A percentile compares a stretch with the other conserved stretches of the same genome.
These are phyloP conservation scores for Darksidea phi DNA, from an alignment of 495 filamentous ascomycete species.

Conservation along the genomic window DNA sequence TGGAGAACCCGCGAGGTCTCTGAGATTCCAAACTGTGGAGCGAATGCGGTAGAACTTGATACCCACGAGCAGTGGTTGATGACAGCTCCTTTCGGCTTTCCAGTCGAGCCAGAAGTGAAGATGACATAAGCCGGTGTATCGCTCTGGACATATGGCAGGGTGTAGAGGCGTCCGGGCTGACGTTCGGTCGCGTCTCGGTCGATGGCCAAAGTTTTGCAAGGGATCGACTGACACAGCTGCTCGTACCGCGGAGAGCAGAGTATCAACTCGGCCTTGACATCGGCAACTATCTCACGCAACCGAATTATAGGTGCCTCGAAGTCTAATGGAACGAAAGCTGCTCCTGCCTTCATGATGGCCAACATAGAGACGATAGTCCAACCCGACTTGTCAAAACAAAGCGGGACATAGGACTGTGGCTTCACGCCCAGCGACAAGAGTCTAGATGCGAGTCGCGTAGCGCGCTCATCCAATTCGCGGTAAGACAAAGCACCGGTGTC, in stretches of 20 bases:
- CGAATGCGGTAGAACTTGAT: conserved; percentile 39
- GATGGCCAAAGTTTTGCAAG: conserved; percentile 17
- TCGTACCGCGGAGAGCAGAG: conserved; percentile 31
- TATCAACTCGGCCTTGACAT: conserved; percentile 31
- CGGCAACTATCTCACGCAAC: conserved; percentile 25
- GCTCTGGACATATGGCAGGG: conserved; percentile 19
- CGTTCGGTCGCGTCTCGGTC: conserved; percentile 18
- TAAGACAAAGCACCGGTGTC: conserved; percentile 39
- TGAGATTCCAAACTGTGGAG: conserved; percentile 33
- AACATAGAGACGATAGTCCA: conserved; percentile 27
- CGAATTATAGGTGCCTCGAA: conserved; percentile 25
- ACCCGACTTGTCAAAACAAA: conserved; percentile 35
- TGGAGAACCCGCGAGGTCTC: conserved; percentile 45
- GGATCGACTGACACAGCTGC: conserved; percentile 25
- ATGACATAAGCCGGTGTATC: conserved; percentile 41
- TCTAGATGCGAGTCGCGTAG: conserved; percentile 40
- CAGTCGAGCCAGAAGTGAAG: conserved; percentile 57
- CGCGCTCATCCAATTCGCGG: conserved; percentile 39
- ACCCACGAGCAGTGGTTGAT: conserved; percentile 51
- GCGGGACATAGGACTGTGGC: conserved; percentile 38
- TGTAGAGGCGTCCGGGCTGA: conserved; percentile 18
- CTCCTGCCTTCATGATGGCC: conserved; percentile 34
- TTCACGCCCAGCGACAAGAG: conserved; percentile 40
- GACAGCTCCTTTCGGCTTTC: conserved; percentile 56
- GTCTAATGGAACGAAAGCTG: conserved; percentile 33